Evolutionary conservation across 148 eudicot genomes (phyloP), one percentile per base, ranked within the genome.

Genomic region (Mesembryanthemum crystallinum): DNA sequence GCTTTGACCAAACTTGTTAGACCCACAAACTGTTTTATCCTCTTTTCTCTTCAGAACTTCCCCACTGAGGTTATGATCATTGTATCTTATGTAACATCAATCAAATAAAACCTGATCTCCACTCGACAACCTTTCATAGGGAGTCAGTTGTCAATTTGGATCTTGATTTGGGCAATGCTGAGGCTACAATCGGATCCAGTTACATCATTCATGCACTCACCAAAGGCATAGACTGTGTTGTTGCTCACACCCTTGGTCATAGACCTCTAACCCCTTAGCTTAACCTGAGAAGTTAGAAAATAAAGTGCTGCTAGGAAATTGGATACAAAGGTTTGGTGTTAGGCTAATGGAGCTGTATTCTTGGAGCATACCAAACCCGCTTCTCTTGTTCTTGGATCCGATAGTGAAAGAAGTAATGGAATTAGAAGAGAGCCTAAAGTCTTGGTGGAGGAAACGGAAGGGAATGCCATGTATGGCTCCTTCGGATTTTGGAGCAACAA

Each of bases 141-240:
- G 81, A 78, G 81, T 66, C 77, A 72, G 73, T 78, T 65, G 21
- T 82, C 88, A 77, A 78, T 89, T 83, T 81, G 82, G 7, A 52
- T 78, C 43, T 78, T 78, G 77, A 72, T 78, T 32, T 65, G 54
- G 47, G 81, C 58, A 57, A 78, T 73, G n/a, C 81, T 73, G 27
- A 78, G 77, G 70, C 21, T 42, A 64, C 77, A 78, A 55, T 78
- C 81, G 35, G 77, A 72, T 66, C 64, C 32, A 24, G 72, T 72
- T 30, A 78, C 77, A 60, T 78, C 77, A 17, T 67, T 64, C 45
- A 78, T 33, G 73, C 81, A 78, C 30, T 78, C 55, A 15, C 71
- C 69, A 49, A 72, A 73, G 29, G 72, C 77, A 51, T 73, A 66
- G 54, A 78, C 72, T 65, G 84, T 63, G 12, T 81, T 82, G 23